Evolutionary conservation across 2,329 filamentous ascomycete genomes (phyloP).

Genomic region (Rutstroemia sp.): DNA sequence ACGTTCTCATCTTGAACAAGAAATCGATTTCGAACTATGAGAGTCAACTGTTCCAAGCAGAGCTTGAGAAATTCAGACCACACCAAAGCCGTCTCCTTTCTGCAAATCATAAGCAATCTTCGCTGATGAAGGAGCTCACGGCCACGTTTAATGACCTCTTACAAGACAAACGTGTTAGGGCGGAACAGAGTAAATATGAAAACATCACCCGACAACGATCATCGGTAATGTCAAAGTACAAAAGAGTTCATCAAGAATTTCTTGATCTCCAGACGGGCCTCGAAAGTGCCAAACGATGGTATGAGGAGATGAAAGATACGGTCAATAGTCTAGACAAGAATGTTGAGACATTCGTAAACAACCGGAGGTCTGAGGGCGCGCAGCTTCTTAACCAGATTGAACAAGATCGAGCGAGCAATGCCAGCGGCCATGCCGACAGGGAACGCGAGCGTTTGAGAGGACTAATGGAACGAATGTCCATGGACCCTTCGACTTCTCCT

Average conservation of each 20-base stretch:
- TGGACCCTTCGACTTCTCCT: conserved; percentile 53
- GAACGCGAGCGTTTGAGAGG: conserved; percentile 81
- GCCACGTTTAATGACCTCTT: conserved; percentile 77
- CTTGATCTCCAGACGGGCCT: conserved; percentile 82
- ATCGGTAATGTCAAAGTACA: conserved; percentile 77
- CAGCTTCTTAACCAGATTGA: conserved; percentile 78
- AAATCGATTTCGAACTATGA: conserved; percentile 93
- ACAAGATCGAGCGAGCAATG: conserved; percentile 26
- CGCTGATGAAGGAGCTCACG: conserved; percentile 91
- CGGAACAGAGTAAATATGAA: conserved; percentile 95
- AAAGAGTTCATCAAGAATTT: conserved; percentile 86
- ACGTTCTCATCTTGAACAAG: conserved; percentile 95
- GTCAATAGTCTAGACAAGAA: conserved; percentile 91
- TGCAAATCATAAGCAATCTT: conserved; percentile 90
- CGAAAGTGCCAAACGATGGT: conserved; percentile 84
- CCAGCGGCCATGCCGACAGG: conserved; percentile 49
- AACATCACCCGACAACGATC: conserved; percentile 74
- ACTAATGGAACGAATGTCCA: conserved; percentile 92
- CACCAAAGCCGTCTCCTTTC: conserved; percentile 88
- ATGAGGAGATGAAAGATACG: conserved; percentile 91
- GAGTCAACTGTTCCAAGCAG: conserved; percentile 83
- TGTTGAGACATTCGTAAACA: conserved; percentile 94
- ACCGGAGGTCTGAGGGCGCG: conserved; percentile 82
- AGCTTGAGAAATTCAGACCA: conserved; percentile 94
- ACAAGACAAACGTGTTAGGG: conserved; percentile 87